Percentiles rank a stretch among this genome's conserved stretches.
These are phyloP conservation scores for Coprinopsis strossmayeri DNA, from an alignment of 768 basidiomycete genomes.

Conservation along the genomic window DNA sequence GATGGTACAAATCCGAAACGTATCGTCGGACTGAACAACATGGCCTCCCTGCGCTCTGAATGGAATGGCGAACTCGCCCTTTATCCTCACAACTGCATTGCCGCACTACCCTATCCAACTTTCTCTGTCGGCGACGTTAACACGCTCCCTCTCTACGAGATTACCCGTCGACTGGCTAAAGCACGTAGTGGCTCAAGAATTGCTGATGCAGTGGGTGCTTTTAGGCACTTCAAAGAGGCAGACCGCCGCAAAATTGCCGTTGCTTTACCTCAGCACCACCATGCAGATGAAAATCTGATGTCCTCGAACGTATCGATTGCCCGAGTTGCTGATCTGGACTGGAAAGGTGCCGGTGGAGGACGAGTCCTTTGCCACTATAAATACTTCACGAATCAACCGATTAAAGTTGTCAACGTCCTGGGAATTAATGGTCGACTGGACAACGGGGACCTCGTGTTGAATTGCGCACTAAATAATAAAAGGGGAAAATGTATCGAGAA, in stretches of 20 bases:
- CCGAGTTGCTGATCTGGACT: background rate
- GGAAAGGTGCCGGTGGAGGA: background rate
- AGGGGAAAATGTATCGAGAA: too few species aligned
- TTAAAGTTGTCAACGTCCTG: conserved; percentile 27
- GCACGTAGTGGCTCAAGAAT: conserved; percentile 16
- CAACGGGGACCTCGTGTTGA: conserved; percentile 31
- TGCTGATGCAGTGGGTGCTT: conserved; percentile 23
- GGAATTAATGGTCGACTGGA: conserved; percentile 31
- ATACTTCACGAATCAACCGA: conserved; percentile 23
- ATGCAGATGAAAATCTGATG: background rate
- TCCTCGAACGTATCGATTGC: background rate
- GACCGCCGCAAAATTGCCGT: background rate
- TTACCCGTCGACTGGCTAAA: conserved; percentile 17
- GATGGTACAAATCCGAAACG: conserved; percentile 11
- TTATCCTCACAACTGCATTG: conserved; percentile 33
- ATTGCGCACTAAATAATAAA: conserved; percentile 25
- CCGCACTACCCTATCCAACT: conserved; percentile 34
- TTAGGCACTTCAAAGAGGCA: conserved; percentile 18
- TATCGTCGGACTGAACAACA: conserved; percentile 25
- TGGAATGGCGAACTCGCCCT: conserved; percentile 9
- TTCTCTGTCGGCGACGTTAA: conserved; percentile 28
- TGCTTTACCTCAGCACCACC: background rate
- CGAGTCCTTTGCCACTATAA: conserved; percentile 26
- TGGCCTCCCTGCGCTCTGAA: conserved; percentile 30
- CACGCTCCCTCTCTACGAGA: conserved; percentile 20